Evolutionary conservation across 441 rosid genomes (phyloP).

Genomic region (Corymbia calophylla): DNA sequence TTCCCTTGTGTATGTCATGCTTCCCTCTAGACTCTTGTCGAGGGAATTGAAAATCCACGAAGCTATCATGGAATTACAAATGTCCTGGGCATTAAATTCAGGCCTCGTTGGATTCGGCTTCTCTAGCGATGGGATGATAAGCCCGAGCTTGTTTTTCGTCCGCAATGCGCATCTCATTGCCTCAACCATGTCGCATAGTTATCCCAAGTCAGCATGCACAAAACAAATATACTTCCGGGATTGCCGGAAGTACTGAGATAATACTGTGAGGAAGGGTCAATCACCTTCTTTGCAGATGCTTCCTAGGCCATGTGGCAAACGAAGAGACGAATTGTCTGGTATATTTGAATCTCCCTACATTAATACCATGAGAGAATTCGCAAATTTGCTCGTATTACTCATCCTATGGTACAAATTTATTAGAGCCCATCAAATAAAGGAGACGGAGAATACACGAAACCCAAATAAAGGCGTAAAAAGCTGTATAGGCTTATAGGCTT

Average conservation of each 20-base stretch:
- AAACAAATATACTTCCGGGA: no score
- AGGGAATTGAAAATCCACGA: not conserved
- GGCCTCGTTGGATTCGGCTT: not conserved
- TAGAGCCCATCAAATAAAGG: no score
- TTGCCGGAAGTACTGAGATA: not conserved
- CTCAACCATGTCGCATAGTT: not conserved
- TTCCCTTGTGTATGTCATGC: not conserved
- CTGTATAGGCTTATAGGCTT: not conserved
- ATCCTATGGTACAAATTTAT: not conserved
- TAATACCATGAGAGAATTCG: not conserved
- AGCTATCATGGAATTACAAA: not conserved
- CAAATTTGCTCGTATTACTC: not conserved
- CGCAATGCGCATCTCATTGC: no score
- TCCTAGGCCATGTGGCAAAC: not conserved
- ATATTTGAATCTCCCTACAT: not conserved
- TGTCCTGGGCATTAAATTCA: not conserved
- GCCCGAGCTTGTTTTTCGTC: not conserved
- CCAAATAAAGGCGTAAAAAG: no score
- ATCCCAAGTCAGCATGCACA: not conserved
- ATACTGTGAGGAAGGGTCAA: not conserved
- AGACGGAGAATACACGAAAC: no score
- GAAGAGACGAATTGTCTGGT: not conserved
- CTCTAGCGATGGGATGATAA: not conserved
- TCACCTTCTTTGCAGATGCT: not conserved
- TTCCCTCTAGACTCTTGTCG: not conserved